Evolutionary conservation across 495 filamentous ascomycete species (phyloP), one percentile per base, ranked within the genome.

Genomic region (Hypoxylon fuscum): DNA sequence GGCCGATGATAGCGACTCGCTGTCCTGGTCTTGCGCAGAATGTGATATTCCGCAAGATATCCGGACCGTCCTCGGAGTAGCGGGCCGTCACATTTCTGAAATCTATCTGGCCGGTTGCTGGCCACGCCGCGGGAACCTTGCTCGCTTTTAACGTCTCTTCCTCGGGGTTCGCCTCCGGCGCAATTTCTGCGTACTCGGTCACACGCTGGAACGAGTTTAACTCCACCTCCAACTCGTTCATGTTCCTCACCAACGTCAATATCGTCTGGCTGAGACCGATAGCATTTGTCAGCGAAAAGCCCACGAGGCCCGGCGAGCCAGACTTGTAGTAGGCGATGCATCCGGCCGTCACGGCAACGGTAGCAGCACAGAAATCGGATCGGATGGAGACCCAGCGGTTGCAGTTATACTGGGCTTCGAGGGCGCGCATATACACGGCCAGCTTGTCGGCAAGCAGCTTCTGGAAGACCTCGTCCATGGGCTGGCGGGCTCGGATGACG

Each of bases 401-500:
- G 85, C 80, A 59, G 92, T 77, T 68, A 92, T 93, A 66, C 88
- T 61, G 58, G 1, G 58, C 37, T 17, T 61, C 58, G 9, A 48
- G 20, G 17, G 58, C 58, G 50, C 58, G 58, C 42, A 49, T 49
- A 12, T 61, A 61, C 12, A 55, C 58, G 4, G 68, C 93, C 0
- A 61, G 42, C 29, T 51, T 90, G 72, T 91, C 93, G 0, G 91
- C 91, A 29, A 91, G 79, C 62, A 88, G 89, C 64, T 93, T 88
- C 23, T 83, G 82, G 68, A 95, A 90, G 66, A 93, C 87, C 38
- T 86, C 84, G 41, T 74, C 74, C 63, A 93, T 84, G 65, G 93
- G 93, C 63, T 92, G 88, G 15, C 90, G 78, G 43, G 91, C 91
- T 66, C 91, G 84, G 60, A 95, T 94, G 5, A 91, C 94, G 11